Evolutionary conservation across 2,329 filamentous ascomycete genomes (phyloP).

Genomic region (Epichloe gansuensis): DNA sequence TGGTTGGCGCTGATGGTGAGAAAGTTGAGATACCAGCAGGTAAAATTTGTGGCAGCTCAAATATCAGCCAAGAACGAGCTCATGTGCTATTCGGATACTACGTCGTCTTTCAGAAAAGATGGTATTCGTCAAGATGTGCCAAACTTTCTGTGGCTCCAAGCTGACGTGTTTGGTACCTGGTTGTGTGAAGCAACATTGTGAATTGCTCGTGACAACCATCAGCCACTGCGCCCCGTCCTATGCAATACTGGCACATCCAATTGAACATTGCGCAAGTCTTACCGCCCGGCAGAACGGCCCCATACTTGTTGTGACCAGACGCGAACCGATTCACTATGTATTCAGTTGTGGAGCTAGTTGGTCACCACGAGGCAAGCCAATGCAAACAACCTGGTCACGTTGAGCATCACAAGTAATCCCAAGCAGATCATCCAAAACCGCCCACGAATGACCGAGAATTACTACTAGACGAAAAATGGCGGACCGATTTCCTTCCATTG

Average conservation of each 20-base stretch:
- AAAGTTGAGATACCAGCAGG: not conserved
- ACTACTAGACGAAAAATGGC: conserved; percentile 43
- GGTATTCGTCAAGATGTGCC: not conserved
- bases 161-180: not conserved
- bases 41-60: not conserved
- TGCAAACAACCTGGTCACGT: not conserved
- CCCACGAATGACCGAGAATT: not conserved
- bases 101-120: not conserved
- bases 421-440: not conserved
- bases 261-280: conserved; percentile 4
- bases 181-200: not conserved
- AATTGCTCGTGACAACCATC: not conserved
- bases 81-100: not conserved
- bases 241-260: conserved; percentile 4
- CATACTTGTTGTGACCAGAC: too few species aligned
- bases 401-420: not conserved
- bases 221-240: conserved; percentile 1
- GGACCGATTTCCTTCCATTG: conserved; percentile 66
- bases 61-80: not conserved
- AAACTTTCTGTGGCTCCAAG: not conserved
- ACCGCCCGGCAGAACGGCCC: conserved; percentile 27
- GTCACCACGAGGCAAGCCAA: not conserved
- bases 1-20: not conserved
- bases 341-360: conserved; percentile 7
- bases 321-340: too few species aligned